Conservation (phyloP, 495 filamentous ascomycete species). For the Diplogelasinospora grovesii region DNA sequence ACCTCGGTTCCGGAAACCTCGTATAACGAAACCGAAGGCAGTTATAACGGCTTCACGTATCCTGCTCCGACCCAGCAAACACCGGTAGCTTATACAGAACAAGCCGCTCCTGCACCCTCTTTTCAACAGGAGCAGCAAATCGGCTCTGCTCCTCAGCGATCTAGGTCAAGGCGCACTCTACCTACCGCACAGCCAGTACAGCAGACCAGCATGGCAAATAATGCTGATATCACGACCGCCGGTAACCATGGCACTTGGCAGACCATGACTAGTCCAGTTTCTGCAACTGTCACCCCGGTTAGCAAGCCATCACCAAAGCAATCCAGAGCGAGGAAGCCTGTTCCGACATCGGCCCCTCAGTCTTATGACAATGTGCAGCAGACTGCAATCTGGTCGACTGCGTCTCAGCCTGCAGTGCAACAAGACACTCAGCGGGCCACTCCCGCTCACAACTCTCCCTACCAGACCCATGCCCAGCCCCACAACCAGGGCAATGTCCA, state of each 20-base stretch:
- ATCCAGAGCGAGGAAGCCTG: constrained; percentile 8
- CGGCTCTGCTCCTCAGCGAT: background rate
- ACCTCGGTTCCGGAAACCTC: constrained; percentile 4
- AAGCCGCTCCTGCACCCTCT: background rate
- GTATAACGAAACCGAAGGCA: constrained; percentile 4
- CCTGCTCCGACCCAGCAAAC: constrained; percentile 2
- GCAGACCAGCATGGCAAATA: background rate
- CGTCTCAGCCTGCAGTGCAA: constrained; percentile 8
- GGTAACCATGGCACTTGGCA: constrained; percentile 7
- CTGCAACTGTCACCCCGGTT: background rate
- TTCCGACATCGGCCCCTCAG: constrained; percentile 2
- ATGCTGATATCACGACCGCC: background rate
- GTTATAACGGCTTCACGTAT: constrained; percentile 1
- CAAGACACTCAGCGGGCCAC: constrained; percentile 4
- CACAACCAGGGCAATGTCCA: no score
- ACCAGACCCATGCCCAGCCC: constrained; percentile 14
- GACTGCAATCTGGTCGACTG: constrained; percentile 13
- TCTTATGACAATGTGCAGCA: constrained; percentile 19
- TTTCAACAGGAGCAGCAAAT: constrained; percentile 3
- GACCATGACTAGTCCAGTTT: constrained; percentile 5
- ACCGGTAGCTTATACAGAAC: constrained; percentile 3
- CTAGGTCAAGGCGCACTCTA: constrained; percentile 8
- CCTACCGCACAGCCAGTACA: constrained; percentile 3
- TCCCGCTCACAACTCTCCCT: constrained; percentile 12
- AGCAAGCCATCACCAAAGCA: constrained; percentile 16